Conservation (phyloP, 2,329 filamentous ascomycete species). For the Sclerotinia sclerotiorum region DNA sequence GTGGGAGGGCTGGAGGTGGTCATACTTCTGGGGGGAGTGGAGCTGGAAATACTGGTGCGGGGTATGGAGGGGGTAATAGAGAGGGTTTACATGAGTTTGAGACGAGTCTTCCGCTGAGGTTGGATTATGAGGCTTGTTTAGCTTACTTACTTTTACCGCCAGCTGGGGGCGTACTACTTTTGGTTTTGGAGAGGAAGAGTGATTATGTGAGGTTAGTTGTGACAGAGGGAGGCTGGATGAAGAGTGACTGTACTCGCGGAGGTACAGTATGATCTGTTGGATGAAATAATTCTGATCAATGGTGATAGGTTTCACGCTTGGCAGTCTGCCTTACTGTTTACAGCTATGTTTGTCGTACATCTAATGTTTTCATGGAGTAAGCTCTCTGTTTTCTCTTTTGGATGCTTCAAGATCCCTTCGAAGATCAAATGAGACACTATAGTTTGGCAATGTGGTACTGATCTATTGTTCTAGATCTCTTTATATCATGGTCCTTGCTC, state of each 20-base stretch:
- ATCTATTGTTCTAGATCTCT: constrained; percentile 39
- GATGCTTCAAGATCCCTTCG: not conserved
- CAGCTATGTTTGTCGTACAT: constrained; percentile 72
- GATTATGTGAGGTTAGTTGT: constrained; percentile 76
- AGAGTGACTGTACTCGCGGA: not conserved
- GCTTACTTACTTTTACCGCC: constrained; percentile 87
- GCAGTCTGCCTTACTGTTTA: constrained; percentile 86
- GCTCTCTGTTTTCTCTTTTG: not conserved
- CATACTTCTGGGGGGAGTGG: not conserved
- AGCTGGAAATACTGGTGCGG: not conserved
- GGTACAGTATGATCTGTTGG: not conserved
- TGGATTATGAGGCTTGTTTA: constrained; percentile 87
- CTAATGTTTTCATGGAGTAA: constrained; percentile 81
- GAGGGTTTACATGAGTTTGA: constrained; percentile 79
- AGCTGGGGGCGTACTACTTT: constrained; percentile 76
- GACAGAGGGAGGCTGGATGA: not conserved
- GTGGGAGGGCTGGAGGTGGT: constrained; percentile 16
- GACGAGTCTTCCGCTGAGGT: constrained; percentile 79
- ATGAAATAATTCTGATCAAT: constrained; percentile 9
- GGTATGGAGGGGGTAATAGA: constrained; percentile 5
- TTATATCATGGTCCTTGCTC: constrained; percentile 83
- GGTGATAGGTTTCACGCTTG: constrained; percentile 82
- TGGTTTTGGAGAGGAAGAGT: constrained; percentile 89
- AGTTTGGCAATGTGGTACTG: not conserved
- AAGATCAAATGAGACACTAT: not conserved